These are phyloP conservation scores for Naganishia sp. DNA, from an alignment of 1,284 basidiomycete species.

Conservation along the genomic window DNA sequence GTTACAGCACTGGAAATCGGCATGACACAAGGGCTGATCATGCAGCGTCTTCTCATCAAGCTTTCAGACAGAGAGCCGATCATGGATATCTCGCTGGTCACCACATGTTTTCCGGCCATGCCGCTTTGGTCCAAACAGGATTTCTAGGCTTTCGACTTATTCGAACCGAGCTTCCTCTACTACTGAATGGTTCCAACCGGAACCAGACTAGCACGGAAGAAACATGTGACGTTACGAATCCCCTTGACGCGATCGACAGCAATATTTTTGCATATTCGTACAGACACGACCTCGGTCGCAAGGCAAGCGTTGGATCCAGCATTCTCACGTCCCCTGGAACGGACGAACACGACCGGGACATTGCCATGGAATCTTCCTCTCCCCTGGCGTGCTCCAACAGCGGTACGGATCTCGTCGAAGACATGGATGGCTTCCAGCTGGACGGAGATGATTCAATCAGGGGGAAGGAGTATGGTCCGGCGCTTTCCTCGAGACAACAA, in stretches of 20 bases:
- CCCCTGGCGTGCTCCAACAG: neutral
- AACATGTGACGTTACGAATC: too few relatives aligned
- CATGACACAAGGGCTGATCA: too few relatives aligned
- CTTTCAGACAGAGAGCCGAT: too few relatives aligned
- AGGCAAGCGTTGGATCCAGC: neutral
- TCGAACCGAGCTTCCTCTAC: conserved; percentile 3
- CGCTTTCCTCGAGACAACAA: too few relatives aligned
- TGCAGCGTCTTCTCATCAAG: too few relatives aligned
- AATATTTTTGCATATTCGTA: conserved; percentile 1
- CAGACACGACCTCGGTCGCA: neutral
- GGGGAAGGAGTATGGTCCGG: too few relatives aligned
- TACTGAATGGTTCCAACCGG: too few relatives aligned
- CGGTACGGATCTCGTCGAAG: neutral
- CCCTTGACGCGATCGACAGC: neutral
- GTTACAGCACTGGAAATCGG: too few relatives aligned
- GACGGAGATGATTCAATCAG: neutral
- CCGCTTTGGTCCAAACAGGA: too few relatives aligned
- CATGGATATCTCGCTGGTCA: too few relatives aligned
- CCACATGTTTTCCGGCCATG: too few relatives aligned
- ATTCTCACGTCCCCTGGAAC: neutral
- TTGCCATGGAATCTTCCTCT: conserved; percentile 17
- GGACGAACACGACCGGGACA: conserved; percentile 3
- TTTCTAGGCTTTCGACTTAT: neutral
- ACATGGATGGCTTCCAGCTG: conserved; percentile 14
- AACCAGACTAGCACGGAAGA: too few relatives aligned